Conservation (phyloP, 2,329 filamentous ascomycete genomes). For the Fusarium ambrosium region DNA sequence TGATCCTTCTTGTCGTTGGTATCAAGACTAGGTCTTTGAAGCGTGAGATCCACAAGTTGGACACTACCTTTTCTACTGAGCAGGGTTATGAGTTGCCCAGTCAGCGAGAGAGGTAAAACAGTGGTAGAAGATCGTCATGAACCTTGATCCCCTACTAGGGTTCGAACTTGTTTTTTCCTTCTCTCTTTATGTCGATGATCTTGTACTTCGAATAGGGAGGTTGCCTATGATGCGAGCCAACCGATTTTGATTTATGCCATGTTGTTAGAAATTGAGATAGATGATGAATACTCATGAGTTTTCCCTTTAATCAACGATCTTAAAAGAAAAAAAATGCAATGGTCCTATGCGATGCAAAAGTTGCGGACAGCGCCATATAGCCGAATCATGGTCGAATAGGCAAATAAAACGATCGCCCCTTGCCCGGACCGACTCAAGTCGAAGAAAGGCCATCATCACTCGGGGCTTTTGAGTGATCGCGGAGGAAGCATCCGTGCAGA, state of each 20-base stretch:
- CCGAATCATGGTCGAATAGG: not conserved
- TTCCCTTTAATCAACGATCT: not conserved
- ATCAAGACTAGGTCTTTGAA: slow-evolving; percentile 14
- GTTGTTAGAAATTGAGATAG: no score
- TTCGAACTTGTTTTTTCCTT: not conserved
- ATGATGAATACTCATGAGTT: no score
- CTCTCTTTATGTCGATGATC: not conserved
- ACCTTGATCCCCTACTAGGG: no score
- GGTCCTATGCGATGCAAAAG: not conserved
- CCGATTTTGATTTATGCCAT: not conserved
- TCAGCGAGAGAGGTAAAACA: not conserved
- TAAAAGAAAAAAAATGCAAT: not conserved
- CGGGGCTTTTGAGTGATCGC: not conserved
- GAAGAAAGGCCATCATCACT: not conserved
- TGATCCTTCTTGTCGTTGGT: slow-evolving; percentile 5
- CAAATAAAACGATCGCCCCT: not conserved
- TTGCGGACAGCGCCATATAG: not conserved
- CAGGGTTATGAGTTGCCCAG: not conserved
- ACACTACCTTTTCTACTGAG: not conserved
- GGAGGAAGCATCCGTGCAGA: not conserved
- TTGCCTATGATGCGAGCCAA: not conserved
- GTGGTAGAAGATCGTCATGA: not conserved
- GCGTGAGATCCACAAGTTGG: slow-evolving; percentile 10
- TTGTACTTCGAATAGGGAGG: not conserved
- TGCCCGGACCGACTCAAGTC: not conserved